Evolutionary conservation across 2,329 filamentous ascomycete genomes (phyloP).

Genomic region (Cucurbitaria berberidis): DNA sequence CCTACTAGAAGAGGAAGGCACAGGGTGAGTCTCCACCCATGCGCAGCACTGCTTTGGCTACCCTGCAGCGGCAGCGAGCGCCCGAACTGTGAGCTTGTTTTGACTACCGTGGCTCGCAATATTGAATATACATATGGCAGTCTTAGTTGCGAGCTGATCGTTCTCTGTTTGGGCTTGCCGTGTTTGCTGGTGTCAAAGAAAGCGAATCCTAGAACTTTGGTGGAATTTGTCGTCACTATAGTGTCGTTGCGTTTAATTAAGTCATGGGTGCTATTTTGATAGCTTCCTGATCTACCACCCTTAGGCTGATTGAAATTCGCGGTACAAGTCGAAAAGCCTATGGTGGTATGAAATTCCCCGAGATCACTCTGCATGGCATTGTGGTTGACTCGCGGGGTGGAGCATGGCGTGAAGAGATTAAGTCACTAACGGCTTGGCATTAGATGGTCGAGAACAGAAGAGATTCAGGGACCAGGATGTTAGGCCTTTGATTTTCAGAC

Average conservation of each 20-base stretch:
- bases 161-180: neutral
- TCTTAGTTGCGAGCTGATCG: neutral
- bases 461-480: constrained; percentile 12
- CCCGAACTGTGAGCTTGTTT: constrained; percentile 32
- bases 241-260: neutral
- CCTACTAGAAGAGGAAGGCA: constrained; percentile 28
- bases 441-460: constrained; percentile 4
- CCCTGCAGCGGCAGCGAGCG: constrained; percentile 28
- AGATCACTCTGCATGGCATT: constrained; percentile 2
- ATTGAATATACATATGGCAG: neutral
- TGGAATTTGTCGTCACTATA: neutral
- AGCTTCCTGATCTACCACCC: no score
- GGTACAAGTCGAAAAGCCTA: neutral
- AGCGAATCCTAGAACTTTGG: neutral
- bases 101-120: constrained; percentile 9
- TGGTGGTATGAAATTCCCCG: neutral
- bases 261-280: no score
- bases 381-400: constrained; percentile 17
- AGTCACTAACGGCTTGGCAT: constrained; percentile 17
- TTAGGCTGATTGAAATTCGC: no score
- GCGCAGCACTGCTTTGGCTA: constrained; percentile 18
- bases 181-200: neutral
- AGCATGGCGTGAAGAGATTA: constrained; percentile 11
- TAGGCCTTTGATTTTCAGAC: constrained; percentile 12
- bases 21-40: constrained; percentile 24